A percentile compares a stretch with the other conserved stretches of the same genome.
Conservation (phyloP, 805 yeast species). For the Kodamaea hsintzibuensis region DNA sequence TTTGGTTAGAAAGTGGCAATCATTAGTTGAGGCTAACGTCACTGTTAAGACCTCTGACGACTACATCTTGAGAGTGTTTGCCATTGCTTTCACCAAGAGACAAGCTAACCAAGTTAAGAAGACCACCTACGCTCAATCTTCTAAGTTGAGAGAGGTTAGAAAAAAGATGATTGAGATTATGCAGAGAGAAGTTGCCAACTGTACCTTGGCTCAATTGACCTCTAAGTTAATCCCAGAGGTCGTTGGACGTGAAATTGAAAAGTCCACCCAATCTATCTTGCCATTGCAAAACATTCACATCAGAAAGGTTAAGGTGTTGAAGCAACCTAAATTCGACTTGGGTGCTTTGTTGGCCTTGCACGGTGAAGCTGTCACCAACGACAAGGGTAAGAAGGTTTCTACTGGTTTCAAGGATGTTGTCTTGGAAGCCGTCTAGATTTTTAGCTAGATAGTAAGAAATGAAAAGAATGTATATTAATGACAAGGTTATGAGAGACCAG, state of each 20-base stretch:
- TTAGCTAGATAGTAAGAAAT: slow-evolving; percentile 1
- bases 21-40: slow-evolving; percentile 96
- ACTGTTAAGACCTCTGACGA: slow-evolving; percentile 98
- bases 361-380: slow-evolving; percentile 89
- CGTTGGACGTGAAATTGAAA: slow-evolving; percentile 97
- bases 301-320: slow-evolving; percentile 97
- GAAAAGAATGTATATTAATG: slow-evolving; percentile 7
- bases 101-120: slow-evolving; percentile 95
- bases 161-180: slow-evolving; percentile 95
- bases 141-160: slow-evolving; percentile 96
- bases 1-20: slow-evolving; percentile 98
- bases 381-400: slow-evolving; percentile 98
- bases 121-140: slow-evolving; percentile 96
- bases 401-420: slow-evolving; percentile 95
- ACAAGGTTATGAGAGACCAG: slow-evolving; percentile 3
- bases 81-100: slow-evolving; percentile 98
- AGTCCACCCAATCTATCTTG: slow-evolving; percentile 90
- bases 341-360: slow-evolving; percentile 95
- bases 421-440: slow-evolving; percentile 84
- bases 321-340: slow-evolving; percentile 98
- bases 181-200: slow-evolving; percentile 93
- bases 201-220: slow-evolving; percentile 94
- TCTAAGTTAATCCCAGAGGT: slow-evolving; percentile 98
- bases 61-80: slow-evolving; percentile 93
- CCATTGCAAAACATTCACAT: slow-evolving; percentile 98